Base-by-base conservation (phyloP, 2,329 filamentous ascomycete genomes). In the Dothideomycetes sp. region DNA sequence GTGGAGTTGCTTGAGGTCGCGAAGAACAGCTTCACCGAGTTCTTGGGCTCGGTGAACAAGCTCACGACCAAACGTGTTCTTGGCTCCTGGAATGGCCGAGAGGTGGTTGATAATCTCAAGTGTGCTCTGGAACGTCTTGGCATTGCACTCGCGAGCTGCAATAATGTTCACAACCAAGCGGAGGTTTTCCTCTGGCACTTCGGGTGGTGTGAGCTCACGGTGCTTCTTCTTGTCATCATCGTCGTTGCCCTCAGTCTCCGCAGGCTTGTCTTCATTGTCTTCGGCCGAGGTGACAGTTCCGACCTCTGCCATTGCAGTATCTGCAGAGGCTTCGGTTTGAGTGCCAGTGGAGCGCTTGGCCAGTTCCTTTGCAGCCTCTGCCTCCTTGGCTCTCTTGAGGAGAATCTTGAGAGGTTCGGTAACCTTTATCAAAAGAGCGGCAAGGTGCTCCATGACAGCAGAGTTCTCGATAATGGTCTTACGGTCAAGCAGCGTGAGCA, bases 41-140 rank as follows among this genome's bases (percentile, higher is more conserved):
- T 77, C 69, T 52, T 89, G 84, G 36, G 91, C 88, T 61, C 95
- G 89, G 36, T 76, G 74, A 43, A 94, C 84, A 37, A 98, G 73
- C 62, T 98, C 89, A 49, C 84, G 80, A n/a, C 91, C 91, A 58
- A 98, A 96, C 9, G 86, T 73, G 38, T 83, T 76, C 62, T 93
- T 91, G 14, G 89, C 87, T 10, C 83, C 86, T 12, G 89, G 87
- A 45, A 98, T 91, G 30, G 84, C 81, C 4, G 88, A 96, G 32
- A 98, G 73, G 54, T 96, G 95, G 66, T 94, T 96, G 68, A 98
- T 94, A n/a, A 93, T 93, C 12, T 89, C 91, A 39, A 98, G 75
- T 1, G 91, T 96, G 60, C 96, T 93, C 57, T 91, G 84, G 72
- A 98, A 98, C 0, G 91, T 96, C 69, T 94, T 95, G 47, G 85